phyloP scores from a whole-genome alignment of 78 protist genomes.

The Dictyostelium citrinum region DNA sequence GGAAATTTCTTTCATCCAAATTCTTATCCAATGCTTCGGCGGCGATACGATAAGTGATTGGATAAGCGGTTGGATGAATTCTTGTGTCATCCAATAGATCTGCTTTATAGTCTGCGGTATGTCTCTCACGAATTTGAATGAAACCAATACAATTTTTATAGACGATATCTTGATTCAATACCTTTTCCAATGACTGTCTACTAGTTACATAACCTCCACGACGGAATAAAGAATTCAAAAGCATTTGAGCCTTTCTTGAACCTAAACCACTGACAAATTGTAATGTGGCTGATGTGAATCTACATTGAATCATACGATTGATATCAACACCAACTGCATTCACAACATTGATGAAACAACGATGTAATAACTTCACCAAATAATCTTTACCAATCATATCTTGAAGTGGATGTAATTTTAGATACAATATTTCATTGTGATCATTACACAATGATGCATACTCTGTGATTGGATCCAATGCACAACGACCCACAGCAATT shows the following conservation, averaged over 20 bases:
- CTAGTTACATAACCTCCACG: constrained; percentile 29
- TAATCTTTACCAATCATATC: constrained; percentile 72
- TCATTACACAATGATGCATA: constrained; percentile 55
- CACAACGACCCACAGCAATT: constrained; percentile 48
- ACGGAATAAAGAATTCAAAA: constrained; percentile 19
- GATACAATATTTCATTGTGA: constrained; percentile 29
- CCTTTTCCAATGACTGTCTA: constrained; percentile 8
- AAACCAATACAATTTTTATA: constrained; percentile 76
- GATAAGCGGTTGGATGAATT: constrained; percentile 65
- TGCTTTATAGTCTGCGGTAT: not conserved
- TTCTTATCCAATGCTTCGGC: constrained; percentile 60
- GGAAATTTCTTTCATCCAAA: not conserved
- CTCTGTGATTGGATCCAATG: constrained; percentile 69
- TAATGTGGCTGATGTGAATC: constrained; percentile 39
- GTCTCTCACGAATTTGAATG: constrained; percentile 46
- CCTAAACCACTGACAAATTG: constrained; percentile 77
- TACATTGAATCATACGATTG: constrained; percentile 27
- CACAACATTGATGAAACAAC: constrained; percentile 68
- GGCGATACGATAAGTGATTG: constrained; percentile 46
- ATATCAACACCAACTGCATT: constrained; percentile 81
- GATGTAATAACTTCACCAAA: constrained; percentile 39
- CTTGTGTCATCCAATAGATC: constrained; percentile 66
- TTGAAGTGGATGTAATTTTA: constrained; percentile 73
- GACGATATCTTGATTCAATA: constrained; percentile 41
- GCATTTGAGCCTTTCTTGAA: constrained; percentile 69